Evolutionary conservation across 441 rosid genomes (phyloP).

Genomic region (Adansonia gregorii): DNA sequence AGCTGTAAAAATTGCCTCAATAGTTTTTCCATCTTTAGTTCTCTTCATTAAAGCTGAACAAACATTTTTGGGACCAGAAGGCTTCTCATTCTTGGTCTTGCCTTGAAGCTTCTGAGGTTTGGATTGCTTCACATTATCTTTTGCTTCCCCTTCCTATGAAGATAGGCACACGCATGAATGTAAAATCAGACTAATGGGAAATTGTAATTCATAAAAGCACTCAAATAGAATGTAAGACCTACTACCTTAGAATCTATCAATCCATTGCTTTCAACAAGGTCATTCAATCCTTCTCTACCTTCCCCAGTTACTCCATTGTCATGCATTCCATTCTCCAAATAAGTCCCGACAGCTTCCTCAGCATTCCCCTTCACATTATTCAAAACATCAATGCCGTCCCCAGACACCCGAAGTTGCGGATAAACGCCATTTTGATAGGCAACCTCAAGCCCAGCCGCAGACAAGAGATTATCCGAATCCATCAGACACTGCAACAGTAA

Average conservation of each 20-base stretch:
- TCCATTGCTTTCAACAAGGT: background rate
- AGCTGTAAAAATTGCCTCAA: constrained; percentile 37
- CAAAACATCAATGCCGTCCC: constrained; percentile 34
- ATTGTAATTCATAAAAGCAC: constrained; percentile 3
- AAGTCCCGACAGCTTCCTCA: background rate
- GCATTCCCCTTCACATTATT: background rate
- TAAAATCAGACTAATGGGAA: background rate
- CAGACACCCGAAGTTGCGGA: constrained; percentile 36
- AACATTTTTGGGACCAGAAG: constrained; percentile 42
- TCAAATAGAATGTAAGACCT: constrained; percentile 18
- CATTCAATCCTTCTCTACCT: background rate
- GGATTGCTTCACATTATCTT: constrained; percentile 30
- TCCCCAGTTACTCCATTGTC: constrained; percentile 1
- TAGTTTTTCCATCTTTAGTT: constrained; percentile 50
- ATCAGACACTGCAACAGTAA: constrained; percentile 48
- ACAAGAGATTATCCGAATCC: constrained; percentile 55
- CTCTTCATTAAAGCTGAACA: constrained; percentile 51
- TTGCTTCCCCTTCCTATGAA: constrained; percentile 33
- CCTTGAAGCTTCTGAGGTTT: constrained; percentile 49
- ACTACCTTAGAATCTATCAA: constrained; percentile 4
- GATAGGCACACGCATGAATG: constrained; percentile 24
- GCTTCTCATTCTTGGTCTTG: constrained; percentile 59
- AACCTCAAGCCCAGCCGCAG: constrained; percentile 50
- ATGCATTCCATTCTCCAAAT: constrained; percentile 3
- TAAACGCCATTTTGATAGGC: constrained; percentile 57